phyloP scores from a whole-genome alignment of 176 grass and related monocot species.

The Aegilops tauschii region DNA sequence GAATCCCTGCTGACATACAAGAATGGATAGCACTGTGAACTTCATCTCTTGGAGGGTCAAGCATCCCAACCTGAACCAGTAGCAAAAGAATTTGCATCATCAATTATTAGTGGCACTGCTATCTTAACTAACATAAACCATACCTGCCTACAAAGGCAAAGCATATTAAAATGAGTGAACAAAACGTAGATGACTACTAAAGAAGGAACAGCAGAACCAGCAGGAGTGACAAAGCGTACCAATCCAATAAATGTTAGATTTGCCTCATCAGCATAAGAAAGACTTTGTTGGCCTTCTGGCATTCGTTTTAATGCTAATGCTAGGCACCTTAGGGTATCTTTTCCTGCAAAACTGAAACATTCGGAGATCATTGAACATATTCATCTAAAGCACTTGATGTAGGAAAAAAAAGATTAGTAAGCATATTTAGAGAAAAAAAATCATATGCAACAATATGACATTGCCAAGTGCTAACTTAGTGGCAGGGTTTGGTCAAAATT shows the following conservation, averaged over 20 bases:
- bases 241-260: constrained; percentile 98
- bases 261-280: constrained; percentile 75
- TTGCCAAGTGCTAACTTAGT: neutral
- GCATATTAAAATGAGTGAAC: neutral
- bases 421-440: neutral
- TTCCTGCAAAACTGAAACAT: constrained; percentile 94
- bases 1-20: constrained; percentile 96
- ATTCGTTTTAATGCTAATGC: constrained; percentile 94
- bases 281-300: constrained; percentile 81
- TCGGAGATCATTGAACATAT: constrained; percentile 27
- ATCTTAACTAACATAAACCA: constrained; percentile 25
- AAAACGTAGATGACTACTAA: neutral
- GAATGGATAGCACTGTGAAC: constrained; percentile 80
- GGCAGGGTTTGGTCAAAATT: neutral
- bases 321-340: constrained; percentile 83
- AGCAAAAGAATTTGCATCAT: constrained; percentile 30
- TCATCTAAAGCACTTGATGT: neutral
- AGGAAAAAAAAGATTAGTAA: neutral
- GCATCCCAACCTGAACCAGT: constrained; percentile 80
- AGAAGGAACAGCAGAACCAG: constrained; percentile 4
- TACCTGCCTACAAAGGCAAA: constrained; percentile 6
- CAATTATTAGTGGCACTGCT: constrained; percentile 12
- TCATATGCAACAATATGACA: neutral
- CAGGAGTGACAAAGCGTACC: constrained; percentile 50
- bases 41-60: constrained; percentile 98